Evolutionary conservation across 2,329 filamentous ascomycete species (phyloP), one percentile per base, ranked within the genome.

Genomic region (Bimuria novae-zelandiae): DNA sequence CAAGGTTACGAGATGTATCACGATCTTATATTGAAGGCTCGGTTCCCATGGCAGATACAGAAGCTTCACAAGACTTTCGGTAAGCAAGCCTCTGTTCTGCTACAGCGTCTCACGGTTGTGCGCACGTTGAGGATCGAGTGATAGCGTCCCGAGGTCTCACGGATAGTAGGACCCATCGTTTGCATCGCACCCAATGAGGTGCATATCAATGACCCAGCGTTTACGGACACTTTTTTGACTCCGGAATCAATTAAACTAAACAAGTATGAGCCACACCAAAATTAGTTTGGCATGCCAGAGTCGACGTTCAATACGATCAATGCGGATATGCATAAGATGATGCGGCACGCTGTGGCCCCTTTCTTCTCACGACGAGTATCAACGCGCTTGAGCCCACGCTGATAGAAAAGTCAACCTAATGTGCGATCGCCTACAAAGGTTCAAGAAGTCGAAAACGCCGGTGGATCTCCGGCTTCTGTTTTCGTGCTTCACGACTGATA

Each of bases 261-360:
- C 40, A 43, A 43, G n/a, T 43, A 27, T 8, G n/a, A 43, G 17
- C 22, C 22, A 12, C 25, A 27, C n/a, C 22, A 30, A 16, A 7
- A 43, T 22, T 25, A 33, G n/a, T 44, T 44, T 17, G 59, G 57
- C n/a, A 51, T 56, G 7, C 49, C 51, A 11, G n/a, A 49, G 10
- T 53, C 62, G 1, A 51, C 57, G 17, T 51, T 64, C 1, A 57
- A 51, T 2, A 64, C 64, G 4, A 49, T 49, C 3, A 40, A 42
- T 27, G 61, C 65, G 25, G 57, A 64, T 3, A 35, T 57, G 25
- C 62, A 68, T 39, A 55, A 57, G 29, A 3, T 54, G n/a, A 52
- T 62, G 21, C 50, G 62, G 11, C 41, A 37, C 7, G 57, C 64
- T 1, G 32, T 68, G n/a, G 59, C 57, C 39, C 59, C 54, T 1